Evolutionary conservation across 805 yeast genomes (phyloP).

Genomic region (Saccharomycodes ludwigii): DNA sequence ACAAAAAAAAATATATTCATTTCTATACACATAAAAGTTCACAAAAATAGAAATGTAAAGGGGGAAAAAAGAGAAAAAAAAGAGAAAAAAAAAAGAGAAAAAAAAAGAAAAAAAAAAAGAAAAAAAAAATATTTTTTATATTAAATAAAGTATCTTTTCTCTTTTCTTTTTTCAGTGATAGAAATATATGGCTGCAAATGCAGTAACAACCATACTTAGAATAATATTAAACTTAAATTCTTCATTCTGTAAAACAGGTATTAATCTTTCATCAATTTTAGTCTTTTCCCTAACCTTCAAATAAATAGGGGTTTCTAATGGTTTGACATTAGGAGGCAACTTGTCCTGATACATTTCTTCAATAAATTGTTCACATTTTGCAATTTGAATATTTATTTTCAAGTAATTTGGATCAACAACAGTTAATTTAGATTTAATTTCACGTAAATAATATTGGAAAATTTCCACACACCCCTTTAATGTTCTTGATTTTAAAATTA

Average conservation of each 20-base stretch:
- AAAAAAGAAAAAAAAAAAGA: too few relatives aligned
- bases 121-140: too few relatives aligned
- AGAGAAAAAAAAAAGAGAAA: too few relatives aligned
- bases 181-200: constrained; percentile 11
- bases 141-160: too few relatives aligned
- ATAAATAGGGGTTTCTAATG: constrained; percentile 25
- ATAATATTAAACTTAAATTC: constrained; percentile 17
- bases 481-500: constrained; percentile 64
- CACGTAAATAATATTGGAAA: constrained; percentile 60
- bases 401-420: constrained; percentile 82
- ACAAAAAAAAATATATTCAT: too few relatives aligned
- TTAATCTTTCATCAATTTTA: constrained; percentile 25
- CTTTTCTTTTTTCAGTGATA: too few relatives aligned
- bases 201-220: constrained; percentile 12
- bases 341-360: constrained; percentile 62
- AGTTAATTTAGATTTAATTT: constrained; percentile 65
- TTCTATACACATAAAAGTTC: too few relatives aligned
- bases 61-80: too few relatives aligned
- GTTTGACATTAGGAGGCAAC: constrained; percentile 41
- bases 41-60: too few relatives aligned
- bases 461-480: constrained; percentile 65
- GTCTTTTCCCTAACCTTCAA: constrained; percentile 33
- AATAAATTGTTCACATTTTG: constrained; percentile 78
- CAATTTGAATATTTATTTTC: constrained; percentile 72
- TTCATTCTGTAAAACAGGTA: constrained; percentile 15